Evolutionary conservation across 768 basidiomycete genomes (phyloP), one percentile per base, ranked within the genome.

Genomic region (Russula sp.): DNA sequence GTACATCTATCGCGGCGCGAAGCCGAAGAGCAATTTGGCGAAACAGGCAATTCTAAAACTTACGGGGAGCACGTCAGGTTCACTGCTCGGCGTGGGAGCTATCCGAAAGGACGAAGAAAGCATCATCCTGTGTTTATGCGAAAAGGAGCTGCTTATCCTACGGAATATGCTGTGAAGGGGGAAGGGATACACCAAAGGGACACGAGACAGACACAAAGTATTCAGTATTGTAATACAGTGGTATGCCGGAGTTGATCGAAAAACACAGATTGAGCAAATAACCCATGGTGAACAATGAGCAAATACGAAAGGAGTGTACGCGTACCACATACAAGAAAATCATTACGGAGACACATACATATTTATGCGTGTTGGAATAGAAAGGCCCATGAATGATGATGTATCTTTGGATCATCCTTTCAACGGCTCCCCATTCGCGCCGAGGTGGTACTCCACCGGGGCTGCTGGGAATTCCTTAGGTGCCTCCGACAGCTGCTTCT

Each of bases 21-120:
- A 75, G 2, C 67, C 75, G 1, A 79, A 74, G 20, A 85, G 84
- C 54, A 79, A 79, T 56, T 85, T 81, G 80, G 90, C 89, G 11
- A 89, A 87, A 71, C 94, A 97, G 73, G 81, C 87, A 1, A 86
- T 97, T 28, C 76, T 97, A n/a, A 83, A 83, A 68, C 80, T 94
- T 13, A 85, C 84, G 16, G 87, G 85, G 63, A 87, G 84, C 2
- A 76, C 79, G 22, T 82, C 84, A 16, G 93, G 95, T 0, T 83
- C 89, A 1, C 74, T 97, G 63, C 72, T 97, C 32, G 94, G 94
- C 11, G 86, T 92, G 22, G 87, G 87, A 1, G 77, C 77, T 13
- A 71, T 89, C 36, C 72, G 73, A 59, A 28, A 63, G 58, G 3
- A 72, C 63, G 38, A 78, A 74, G 20, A 72, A 76, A 53, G 56